Percentiles rank a stretch among this genome's conserved stretches.
These are phyloP conservation scores for Erodium maritimum DNA, from an alignment of 345 rosid genomes.

Conservation along the genomic window DNA sequence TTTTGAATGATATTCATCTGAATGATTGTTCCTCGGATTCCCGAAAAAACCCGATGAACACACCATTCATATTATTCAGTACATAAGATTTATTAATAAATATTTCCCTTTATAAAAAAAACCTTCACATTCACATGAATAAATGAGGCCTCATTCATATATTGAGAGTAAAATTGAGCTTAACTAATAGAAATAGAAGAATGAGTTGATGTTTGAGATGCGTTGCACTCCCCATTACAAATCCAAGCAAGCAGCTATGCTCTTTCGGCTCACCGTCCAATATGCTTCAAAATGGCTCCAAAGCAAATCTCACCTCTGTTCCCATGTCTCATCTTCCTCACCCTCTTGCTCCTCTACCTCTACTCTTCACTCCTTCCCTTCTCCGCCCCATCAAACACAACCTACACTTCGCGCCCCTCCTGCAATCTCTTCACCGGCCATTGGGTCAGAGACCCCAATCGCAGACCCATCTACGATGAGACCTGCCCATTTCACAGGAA, in stretches of 20 bases:
- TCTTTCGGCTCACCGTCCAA: neutral
- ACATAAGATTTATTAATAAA: too few species aligned
- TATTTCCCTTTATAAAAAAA: too few species aligned
- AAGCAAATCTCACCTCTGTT: conserved; percentile 44
- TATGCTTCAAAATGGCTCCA: conserved; percentile 28
- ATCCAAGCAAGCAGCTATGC: neutral
- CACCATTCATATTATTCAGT: too few species aligned
- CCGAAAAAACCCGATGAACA: too few species aligned
- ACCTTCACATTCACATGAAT: too few species aligned
- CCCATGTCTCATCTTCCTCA: conserved; percentile 34
- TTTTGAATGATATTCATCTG: too few species aligned
- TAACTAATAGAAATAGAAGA: too few species aligned
- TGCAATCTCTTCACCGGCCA: conserved; percentile 70
- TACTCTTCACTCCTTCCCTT: conserved; percentile 30
- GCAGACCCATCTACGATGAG: conserved; percentile 49
- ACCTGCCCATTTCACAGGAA: conserved; percentile 87
- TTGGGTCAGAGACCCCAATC: conserved; percentile 43
- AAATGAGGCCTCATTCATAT: too few species aligned
- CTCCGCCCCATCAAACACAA: conserved; percentile 16
- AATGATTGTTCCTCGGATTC: too few species aligned
- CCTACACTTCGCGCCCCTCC: conserved; percentile 15
- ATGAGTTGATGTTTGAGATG: too few species aligned
- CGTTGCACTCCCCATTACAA: too few species aligned
- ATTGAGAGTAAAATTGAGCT: too few species aligned
- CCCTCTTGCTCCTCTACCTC: conserved; percentile 40